Base-by-base conservation (phyloP, 805 yeast species). In the Myxozyma nipponensis region DNA sequence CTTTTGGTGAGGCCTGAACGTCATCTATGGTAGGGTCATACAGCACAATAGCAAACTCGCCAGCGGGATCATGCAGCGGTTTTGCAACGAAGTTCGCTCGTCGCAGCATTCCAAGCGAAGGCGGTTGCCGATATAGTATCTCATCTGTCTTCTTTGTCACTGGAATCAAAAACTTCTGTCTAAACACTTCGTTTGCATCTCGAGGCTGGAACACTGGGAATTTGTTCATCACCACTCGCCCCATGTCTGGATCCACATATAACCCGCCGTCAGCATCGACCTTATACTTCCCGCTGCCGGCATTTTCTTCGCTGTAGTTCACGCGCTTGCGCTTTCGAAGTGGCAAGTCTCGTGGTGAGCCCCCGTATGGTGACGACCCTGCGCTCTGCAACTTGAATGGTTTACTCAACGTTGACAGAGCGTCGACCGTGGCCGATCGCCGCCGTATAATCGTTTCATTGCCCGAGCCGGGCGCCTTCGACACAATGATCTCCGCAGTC, bases 11-110 rank as follows among this genome's bases (percentile, higher is more conserved):
- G 30, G 24, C 52, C 2, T 58, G 57, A 19, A 52, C 57, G 26
- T 64, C 77, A 63, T 93, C 98, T 2, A 91, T 83, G 0, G 98
- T 86, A 0, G 98, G 98, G 66, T 93, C 98, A 63, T 88, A 93
- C 40, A 93, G 72, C 1, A 93, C 97, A 48, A 93, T 87, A 1
- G 98, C 97, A 62, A 86, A 82, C 65, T 93, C 97, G 54, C 84
- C 89, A 39, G 83, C 76, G 0, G 98, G 98, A 69, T 93, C 98
- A 65, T 91, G 95, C n/a, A 93, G 73, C 1, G 98, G 95, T 50
- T 89, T 72, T 3, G 98, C 95, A n/a, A 86, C 85, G 46, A 86
- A 69, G 24, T 67, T 67, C 1, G 78, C 72, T 1, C 81, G 77
- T 35, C 84, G 77, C 55, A 84, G 78, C 50, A 89, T 88, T 0